Conservation (phyloP, 2,329 filamentous ascomycete species). For the Ophiostoma piceae region DNA sequence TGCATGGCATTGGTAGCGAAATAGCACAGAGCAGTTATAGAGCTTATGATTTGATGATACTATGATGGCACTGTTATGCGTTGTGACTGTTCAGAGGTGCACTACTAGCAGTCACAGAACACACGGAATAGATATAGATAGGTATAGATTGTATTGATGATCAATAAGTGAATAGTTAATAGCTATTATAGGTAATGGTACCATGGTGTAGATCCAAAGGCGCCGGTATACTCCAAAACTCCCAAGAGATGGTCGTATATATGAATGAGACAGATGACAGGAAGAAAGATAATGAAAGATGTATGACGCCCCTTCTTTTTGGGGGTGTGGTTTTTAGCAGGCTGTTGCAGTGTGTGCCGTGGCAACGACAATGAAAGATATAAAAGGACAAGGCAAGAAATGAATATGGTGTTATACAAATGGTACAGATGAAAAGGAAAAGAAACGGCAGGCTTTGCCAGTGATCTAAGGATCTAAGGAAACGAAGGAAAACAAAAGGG, state of each 20-base stretch:
- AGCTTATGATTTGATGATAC: background rate
- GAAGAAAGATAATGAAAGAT: background rate
- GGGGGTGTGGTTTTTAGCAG: background rate
- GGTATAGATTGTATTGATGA: background rate
- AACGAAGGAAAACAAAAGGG: background rate
- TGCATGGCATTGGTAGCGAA: background rate
- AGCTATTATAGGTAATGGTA: constrained; percentile 4
- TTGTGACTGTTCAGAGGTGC: background rate
- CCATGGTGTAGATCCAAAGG: constrained; percentile 12
- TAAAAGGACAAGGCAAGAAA: background rate
- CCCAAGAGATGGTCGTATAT: constrained; percentile 4
- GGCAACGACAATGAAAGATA: background rate
- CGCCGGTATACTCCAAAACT: constrained; percentile 10
- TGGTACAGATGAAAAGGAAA: background rate
- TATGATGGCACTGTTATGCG: background rate
- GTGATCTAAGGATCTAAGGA: background rate
- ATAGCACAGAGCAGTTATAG: background rate
- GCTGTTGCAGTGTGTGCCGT: background rate
- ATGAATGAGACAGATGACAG: background rate
- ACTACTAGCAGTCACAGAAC: background rate
- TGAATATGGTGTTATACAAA: constrained; percentile 9
- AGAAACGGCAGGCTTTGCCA: background rate
- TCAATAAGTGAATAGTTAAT: constrained; percentile 7
- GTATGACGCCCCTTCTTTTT: background rate
- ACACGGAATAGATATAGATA: background rate